phyloP scores from a whole-genome alignment of 257 asterid species.

The Solanum piurae region DNA sequence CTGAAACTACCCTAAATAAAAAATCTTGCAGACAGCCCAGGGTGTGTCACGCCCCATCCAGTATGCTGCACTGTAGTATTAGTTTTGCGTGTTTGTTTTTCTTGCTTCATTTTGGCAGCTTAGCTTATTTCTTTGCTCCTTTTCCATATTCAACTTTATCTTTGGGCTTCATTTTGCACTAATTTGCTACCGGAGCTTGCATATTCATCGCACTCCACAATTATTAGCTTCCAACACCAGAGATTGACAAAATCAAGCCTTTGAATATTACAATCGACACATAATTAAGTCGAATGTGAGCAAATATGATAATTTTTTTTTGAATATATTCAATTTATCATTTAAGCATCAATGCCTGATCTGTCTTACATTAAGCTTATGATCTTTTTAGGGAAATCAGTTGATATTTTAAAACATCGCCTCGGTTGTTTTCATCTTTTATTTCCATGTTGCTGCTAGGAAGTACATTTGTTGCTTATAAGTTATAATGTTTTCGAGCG shows the following conservation, averaged over 20 bases:
- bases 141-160: background rate
- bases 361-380: background rate
- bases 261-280: background rate
- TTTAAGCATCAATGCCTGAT: background rate
- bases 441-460: slow-evolving; percentile 2
- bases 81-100: background rate
- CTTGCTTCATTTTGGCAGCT: background rate
- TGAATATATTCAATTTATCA: background rate
- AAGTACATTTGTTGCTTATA: slow-evolving; percentile 6
- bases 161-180: background rate
- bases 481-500: slow-evolving; percentile 4
- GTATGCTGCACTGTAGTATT: background rate
- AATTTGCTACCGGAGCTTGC: background rate
- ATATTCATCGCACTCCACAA: background rate
- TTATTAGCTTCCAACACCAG: background rate
- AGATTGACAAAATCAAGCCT: background rate
- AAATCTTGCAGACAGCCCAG: background rate
- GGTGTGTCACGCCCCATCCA: background rate
- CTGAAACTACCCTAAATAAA: background rate
- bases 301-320: background rate
- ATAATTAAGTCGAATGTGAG: background rate
- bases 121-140: background rate
- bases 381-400: background rate
- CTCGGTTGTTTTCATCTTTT: background rate
- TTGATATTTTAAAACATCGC: background rate